Conservation (phyloP, 305 asterid genomes). For the Solanum hybrid region DNA sequence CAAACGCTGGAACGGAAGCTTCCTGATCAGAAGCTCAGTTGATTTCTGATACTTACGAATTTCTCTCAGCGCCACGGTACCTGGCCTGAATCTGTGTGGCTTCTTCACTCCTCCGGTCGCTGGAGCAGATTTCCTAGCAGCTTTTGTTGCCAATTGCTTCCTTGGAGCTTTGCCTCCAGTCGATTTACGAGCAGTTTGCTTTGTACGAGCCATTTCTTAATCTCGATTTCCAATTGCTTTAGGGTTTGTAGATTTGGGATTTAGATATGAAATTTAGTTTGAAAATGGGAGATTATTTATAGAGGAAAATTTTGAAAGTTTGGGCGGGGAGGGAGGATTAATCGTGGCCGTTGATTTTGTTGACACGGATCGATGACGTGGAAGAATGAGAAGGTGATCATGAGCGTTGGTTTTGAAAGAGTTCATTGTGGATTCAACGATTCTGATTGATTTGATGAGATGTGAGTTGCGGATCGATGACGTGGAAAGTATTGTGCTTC, state of each 20-base stretch:
- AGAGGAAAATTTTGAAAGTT: not conserved
- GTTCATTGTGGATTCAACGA: not conserved
- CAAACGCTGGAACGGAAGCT: not conserved
- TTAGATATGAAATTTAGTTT: rapidly evolving
- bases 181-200: slow-evolving; percentile 5
- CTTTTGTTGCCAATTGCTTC: slow-evolving; percentile 2
- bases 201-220: not conserved
- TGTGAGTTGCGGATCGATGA: not conserved
- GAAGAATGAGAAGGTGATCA: not conserved
- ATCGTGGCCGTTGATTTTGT: not conserved
- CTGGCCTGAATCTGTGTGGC: slow-evolving; percentile 7
- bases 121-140: slow-evolving; percentile 5
- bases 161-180: not conserved
- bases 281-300: not conserved
- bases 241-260: not conserved
- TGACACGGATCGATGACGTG: not conserved
- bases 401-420: not conserved
- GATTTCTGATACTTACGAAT: slow-evolving; percentile 6
- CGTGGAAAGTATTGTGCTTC: not conserved
- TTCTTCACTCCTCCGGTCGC: slow-evolving; percentile 6
- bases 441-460: not conserved
- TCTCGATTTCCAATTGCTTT: not conserved
- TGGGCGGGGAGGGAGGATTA: not conserved
- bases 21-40: not conserved
- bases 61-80: not conserved